Conservation (phyloP, 768 basidiomycete species). For the Pleurotus giganteus region DNA sequence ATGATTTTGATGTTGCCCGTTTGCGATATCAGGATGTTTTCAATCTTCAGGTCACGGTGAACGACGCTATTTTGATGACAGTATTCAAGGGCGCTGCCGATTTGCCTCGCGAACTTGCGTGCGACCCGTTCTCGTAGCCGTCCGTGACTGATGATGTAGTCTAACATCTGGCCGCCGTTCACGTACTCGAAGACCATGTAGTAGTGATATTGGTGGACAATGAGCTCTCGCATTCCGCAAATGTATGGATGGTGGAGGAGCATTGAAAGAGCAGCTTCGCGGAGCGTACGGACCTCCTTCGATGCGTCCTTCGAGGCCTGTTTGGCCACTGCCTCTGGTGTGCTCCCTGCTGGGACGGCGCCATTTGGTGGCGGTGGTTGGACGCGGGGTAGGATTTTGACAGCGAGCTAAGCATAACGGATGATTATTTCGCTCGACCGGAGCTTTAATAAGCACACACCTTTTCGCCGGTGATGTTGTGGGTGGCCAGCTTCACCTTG, state of each 20-base stretch:
- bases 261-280: conserved; percentile 93
- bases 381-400: conserved; percentile 95
- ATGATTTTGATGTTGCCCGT: conserved; percentile 99
- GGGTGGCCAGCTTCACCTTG: conserved; percentile 94
- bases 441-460: conserved; percentile 40
- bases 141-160: conserved; percentile 99
- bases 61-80: conserved; percentile 98
- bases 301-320: conserved; percentile 87
- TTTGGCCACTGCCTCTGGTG: conserved; percentile 56
- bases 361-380: conserved; percentile 55
- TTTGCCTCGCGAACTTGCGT: conserved; percentile 96
- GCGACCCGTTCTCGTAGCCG: conserved; percentile 93
- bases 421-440: not conserved
- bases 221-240: conserved; percentile 99
- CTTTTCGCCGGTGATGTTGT: conserved; percentile 89
- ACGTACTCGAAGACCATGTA: conserved; percentile 99
- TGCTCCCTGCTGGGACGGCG: conserved; percentile 33
- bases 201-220: conserved; percentile 95
- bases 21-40: conserved; percentile 98
- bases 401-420: conserved; percentile 68
- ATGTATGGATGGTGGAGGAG: conserved; percentile 98
- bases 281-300: conserved; percentile 94
- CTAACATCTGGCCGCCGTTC: conserved; percentile 98
- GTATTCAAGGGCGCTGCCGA: conserved; percentile 94
- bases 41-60: conserved; percentile 99